phyloP scores from a whole-genome alignment of 2,329 filamentous ascomycete genomes.

The Paramyrothecium sp. region DNA sequence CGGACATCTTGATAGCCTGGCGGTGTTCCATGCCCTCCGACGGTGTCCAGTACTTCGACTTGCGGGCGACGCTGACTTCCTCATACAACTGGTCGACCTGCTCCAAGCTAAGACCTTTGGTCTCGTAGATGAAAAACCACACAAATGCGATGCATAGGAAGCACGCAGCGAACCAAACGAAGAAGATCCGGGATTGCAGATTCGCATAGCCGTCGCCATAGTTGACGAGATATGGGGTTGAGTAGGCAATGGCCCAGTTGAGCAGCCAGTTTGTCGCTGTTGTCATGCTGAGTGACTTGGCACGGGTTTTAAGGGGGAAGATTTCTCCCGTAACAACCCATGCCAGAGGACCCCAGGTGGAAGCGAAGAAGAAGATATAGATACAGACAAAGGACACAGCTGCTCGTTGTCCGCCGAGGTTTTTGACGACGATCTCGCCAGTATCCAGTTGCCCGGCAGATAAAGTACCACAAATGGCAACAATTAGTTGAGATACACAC shows the following conservation, averaged over 20 bases:
- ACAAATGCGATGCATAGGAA: constrained; percentile 69
- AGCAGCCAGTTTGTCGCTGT: constrained; percentile 71
- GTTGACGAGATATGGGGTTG: constrained; percentile 76
- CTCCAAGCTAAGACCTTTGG: constrained; percentile 77
- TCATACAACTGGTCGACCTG: constrained; percentile 75
- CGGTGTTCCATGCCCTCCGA: neutral
- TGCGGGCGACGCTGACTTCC: constrained; percentile 42
- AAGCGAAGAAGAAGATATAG: constrained; percentile 72
- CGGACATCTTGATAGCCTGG: neutral
- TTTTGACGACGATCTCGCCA: constrained; percentile 47
- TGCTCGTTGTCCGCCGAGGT: constrained; percentile 48
- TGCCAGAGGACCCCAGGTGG: constrained; percentile 57
- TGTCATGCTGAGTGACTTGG: constrained; percentile 62
- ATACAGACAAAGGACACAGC: constrained; percentile 62
- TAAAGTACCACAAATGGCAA: constrained; percentile 54
- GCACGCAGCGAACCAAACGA: constrained; percentile 70
- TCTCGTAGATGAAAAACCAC: constrained; percentile 77
- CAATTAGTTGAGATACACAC: constrained; percentile 56
- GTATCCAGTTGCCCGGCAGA: constrained; percentile 46
- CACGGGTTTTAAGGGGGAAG: constrained; percentile 58
- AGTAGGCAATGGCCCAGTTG: constrained; percentile 76
- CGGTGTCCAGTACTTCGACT: neutral
- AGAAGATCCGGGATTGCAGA: constrained; percentile 71
- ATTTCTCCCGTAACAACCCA: constrained; percentile 49
- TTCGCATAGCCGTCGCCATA: constrained; percentile 67